Evolutionary conservation across 2,329 filamentous ascomycete genomes (phyloP).

Genomic region (Pestalotiopsis sp.): DNA sequence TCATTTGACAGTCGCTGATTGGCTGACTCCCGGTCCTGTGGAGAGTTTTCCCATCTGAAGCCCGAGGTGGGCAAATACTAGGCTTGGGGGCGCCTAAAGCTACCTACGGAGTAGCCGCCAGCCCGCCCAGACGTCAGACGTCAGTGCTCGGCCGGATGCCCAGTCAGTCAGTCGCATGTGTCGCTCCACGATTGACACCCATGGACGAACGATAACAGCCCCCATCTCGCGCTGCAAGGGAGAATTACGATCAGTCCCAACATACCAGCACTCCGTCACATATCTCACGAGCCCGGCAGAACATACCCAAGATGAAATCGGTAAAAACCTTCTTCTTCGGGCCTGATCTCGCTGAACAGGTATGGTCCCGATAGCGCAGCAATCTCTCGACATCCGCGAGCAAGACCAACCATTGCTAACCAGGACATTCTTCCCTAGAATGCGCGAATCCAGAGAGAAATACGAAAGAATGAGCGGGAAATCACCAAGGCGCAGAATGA

Average conservation of each 20-base stretch:
- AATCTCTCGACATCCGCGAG: not conserved
- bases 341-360: slow-evolving; percentile 91
- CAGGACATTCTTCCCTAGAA: slow-evolving; percentile 60
- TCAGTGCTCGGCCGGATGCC: not conserved
- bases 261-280: not conserved
- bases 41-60: not conserved
- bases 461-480: slow-evolving; percentile 93
- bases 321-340: slow-evolving; percentile 86
- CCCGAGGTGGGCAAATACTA: not conserved
- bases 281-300: too few species aligned
- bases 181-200: not conserved
- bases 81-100: not conserved
- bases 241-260: not conserved
- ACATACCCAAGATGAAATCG: slow-evolving; percentile 71
- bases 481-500: slow-evolving; percentile 73
- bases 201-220: not conserved
- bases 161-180: not conserved
- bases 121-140: not conserved
- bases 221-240: not conserved
- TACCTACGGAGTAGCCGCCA: not conserved
- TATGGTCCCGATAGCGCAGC: slow-evolving; percentile 43
- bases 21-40: not conserved
- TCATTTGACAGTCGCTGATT: not conserved
- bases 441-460: slow-evolving; percentile 96
- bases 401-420: not conserved